A percentile compares a stretch with the other conserved stretches of the same genome.
phyloP scores from a whole-genome alignment of 106 monocot genomes.

The Dioscorea dumetorum region DNA sequence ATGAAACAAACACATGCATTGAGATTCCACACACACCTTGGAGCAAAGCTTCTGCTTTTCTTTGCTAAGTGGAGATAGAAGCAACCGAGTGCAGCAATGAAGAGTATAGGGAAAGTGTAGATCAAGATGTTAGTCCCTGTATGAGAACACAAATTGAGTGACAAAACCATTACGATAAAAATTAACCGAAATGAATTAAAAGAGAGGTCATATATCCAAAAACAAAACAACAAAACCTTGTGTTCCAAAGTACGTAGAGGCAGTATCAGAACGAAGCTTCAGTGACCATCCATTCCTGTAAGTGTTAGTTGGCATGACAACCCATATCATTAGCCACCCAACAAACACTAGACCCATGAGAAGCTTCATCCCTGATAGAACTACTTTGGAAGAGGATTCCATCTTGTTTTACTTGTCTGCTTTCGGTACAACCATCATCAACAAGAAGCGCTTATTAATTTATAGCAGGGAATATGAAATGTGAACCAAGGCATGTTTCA shows the following conservation, averaged over 20 bases:
- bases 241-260: slow-evolving; percentile 54
- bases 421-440: too few relatives aligned
- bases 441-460: too few relatives aligned
- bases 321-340: slow-evolving; percentile 48
- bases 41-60: background rate
- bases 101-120: slow-evolving; percentile 48
- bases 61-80: slow-evolving; percentile 40
- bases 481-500: too few relatives aligned
- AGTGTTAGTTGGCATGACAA: slow-evolving; percentile 34
- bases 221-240: slow-evolving; percentile 28
- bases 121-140: slow-evolving; percentile 50
- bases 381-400: background rate
- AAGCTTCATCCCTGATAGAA: slow-evolving; percentile 8
- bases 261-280: slow-evolving; percentile 18
- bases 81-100: slow-evolving; percentile 65
- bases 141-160: background rate
- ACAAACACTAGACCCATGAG: slow-evolving; percentile 25
- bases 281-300: slow-evolving; percentile 28
- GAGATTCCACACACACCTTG: too few relatives aligned
- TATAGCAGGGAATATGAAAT: too few relatives aligned
- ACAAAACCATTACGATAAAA: background rate
- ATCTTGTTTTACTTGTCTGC: too few relatives aligned
- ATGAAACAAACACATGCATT: too few relatives aligned
- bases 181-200: background rate
- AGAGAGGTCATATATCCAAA: background rate